Percentiles rank a stretch among this genome's conserved stretches.
Evolutionary conservation across 164 flowering plant species (phyloP).

Genomic region (Aristolochia contorta): DNA sequence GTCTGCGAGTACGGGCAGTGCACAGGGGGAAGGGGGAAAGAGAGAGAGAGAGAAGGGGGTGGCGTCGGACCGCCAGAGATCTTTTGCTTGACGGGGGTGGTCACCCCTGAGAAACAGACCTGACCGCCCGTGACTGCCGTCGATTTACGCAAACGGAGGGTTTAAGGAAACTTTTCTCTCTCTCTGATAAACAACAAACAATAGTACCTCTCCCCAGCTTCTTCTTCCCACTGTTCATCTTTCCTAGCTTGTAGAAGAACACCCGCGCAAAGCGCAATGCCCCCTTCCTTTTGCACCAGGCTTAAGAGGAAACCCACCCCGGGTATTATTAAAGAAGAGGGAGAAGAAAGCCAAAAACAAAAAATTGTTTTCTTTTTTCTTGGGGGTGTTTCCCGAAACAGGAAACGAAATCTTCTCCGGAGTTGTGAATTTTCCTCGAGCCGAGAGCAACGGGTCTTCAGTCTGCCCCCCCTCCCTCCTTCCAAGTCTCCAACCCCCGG

Average conservation of each 20-base stretch:
- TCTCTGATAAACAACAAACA: too few relatives aligned
- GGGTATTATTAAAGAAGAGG: neutral
- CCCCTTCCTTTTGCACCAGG: neutral
- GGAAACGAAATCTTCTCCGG: constrained; percentile 3
- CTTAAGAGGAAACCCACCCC: neutral
- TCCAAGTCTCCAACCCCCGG: too few relatives aligned
- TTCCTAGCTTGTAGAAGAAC: too few relatives aligned
- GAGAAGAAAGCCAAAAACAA: neutral
- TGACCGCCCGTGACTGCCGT: constrained; percentile 14
- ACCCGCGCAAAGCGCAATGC: too few relatives aligned
- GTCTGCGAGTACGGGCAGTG: constrained; percentile 1
- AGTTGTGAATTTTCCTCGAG: constrained; percentile 4
- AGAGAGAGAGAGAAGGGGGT: neutral
- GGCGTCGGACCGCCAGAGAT: constrained; percentile 12
- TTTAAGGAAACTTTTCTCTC: constrained; percentile 13
- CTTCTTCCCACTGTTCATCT: neutral
- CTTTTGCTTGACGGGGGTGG: constrained; percentile 12
- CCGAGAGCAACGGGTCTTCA: neutral
- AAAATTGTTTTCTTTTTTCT: neutral
- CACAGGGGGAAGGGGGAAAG: too few relatives aligned
- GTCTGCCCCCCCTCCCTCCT: too few relatives aligned
- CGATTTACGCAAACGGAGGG: constrained; percentile 4
- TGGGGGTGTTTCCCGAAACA: too few relatives aligned
- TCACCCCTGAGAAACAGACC: neutral
- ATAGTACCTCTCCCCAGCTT: too few relatives aligned